A percentile compares a stretch with the other conserved stretches of the same genome.
phyloP scores from a whole-genome alignment of 371 early-diverging fungal species.

The Mortierella sp. region DNA sequence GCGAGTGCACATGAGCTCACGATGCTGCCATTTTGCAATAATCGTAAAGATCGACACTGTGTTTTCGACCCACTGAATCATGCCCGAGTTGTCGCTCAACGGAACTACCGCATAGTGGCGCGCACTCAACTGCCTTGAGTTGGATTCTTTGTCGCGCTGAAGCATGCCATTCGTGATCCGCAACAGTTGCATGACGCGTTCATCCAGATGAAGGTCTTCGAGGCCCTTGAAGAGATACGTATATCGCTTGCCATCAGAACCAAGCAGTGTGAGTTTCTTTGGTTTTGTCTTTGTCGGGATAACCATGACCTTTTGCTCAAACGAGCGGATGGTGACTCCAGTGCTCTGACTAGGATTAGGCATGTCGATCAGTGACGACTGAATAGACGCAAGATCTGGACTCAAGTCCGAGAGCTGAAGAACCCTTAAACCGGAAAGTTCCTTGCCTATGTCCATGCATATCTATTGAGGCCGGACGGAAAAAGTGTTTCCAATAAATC shows the following conservation, averaged over 20 bases:
- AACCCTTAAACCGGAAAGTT: slow-evolving; percentile 66
- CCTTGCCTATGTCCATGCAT: slow-evolving; percentile 66
- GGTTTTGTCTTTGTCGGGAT: slow-evolving; percentile 92
- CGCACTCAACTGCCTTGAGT: slow-evolving; percentile 67
- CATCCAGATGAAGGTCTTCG: slow-evolving; percentile 95
- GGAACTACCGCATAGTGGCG: slow-evolving; percentile 96
- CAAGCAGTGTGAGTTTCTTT: slow-evolving; percentile 82
- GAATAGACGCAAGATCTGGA: slow-evolving; percentile 68
- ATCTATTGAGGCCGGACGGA: slow-evolving; percentile 51
- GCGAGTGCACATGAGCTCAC: slow-evolving; percentile 59
- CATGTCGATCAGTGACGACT: slow-evolving; percentile 69
- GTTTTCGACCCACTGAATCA: slow-evolving; percentile 97
- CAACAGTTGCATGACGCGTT: slow-evolving; percentile 89
- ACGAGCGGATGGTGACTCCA: slow-evolving; percentile 61
- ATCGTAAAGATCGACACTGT: slow-evolving; percentile 76
- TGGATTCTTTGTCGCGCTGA: slow-evolving; percentile 62
- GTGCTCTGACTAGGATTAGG: slow-evolving; percentile 57
- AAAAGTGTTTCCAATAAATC: too few species aligned
- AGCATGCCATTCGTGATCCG: slow-evolving; percentile 79
- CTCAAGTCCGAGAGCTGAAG: slow-evolving; percentile 71
- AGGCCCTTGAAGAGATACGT: slow-evolving; percentile 87
- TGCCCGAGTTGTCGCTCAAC: slow-evolving; percentile 91
- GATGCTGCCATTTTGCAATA: slow-evolving; percentile 67
- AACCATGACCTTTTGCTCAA: slow-evolving; percentile 70
- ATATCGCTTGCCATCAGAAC: slow-evolving; percentile 81